phyloP scores from a whole-genome alignment of 345 rosid species.

The Eucalyptus urophylla region DNA sequence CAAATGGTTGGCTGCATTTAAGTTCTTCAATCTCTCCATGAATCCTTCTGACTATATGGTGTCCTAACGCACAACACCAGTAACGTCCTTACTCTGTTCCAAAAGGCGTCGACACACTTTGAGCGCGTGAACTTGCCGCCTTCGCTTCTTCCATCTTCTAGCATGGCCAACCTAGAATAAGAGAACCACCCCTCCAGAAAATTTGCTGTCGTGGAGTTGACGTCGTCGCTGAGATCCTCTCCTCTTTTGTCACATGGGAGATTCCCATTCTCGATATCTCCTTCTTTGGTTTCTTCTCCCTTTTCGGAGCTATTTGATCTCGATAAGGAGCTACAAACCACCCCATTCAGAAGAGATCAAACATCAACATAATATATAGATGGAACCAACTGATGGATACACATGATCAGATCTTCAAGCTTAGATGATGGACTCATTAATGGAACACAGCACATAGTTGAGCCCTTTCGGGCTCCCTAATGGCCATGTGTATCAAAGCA shows the following conservation, averaged over 20 bases:
- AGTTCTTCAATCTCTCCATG: not conserved
- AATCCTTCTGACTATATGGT: not conserved
- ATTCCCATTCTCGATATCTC: constrained; percentile 13
- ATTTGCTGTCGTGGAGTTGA: not conserved
- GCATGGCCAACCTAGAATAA: constrained; percentile 14
- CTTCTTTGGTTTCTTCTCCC: not conserved
- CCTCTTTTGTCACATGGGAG: not conserved
- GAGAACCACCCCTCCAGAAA: constrained; percentile 24
- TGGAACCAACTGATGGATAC: not conserved
- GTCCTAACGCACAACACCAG: constrained; percentile 18
- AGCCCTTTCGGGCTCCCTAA: not conserved
- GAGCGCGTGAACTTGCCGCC: constrained; percentile 1
- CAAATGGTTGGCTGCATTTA: not conserved
- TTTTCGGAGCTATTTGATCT: not conserved
- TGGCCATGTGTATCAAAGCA: not conserved
- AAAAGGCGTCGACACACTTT: constrained; percentile 9
- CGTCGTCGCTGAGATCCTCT: not conserved
- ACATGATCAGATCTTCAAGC: not conserved
- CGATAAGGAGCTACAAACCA: constrained; percentile 8
- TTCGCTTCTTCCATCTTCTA: constrained; percentile 1
- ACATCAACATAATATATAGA: not conserved
- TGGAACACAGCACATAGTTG: not conserved
- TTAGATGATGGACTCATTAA: not conserved
- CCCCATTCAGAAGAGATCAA: not conserved
- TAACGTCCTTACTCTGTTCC: constrained; percentile 20